Evolutionary conservation across 257 asterid genomes (phyloP), one percentile per base, ranked within the genome.

Genomic region (Lycium barbarum): DNA sequence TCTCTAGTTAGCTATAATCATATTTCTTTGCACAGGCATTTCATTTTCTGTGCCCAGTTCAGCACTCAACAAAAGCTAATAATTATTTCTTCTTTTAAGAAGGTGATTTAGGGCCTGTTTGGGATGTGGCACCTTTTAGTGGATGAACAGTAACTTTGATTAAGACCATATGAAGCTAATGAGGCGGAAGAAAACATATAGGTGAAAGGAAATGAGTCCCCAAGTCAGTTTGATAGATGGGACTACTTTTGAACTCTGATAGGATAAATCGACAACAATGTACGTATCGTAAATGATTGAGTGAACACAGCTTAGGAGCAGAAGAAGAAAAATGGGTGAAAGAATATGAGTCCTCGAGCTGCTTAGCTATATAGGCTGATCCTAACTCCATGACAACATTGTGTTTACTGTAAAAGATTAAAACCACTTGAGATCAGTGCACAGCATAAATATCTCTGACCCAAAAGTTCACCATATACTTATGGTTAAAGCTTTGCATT

Each of bases 301-400:
- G 20, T 73, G 18, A 20, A 49, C 61, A 74, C 20, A 11, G 59
- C 61, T 20, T 0, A 47, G 81, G 61, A 74, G 81, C 20, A 47
- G 81, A 74, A 73, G n/a, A 47, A 20, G 61, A 74, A 40, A 74
- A 47, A 0, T 49, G 81, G 40, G 59, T 74, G 81, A 74, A 74
- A 49, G 0, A 13, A 74, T 74, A 47, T 0, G 2, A 74, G 43
- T 74, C 81, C 57, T 47, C 0, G 20, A 74, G 43, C 22, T 0
- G 62, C 45, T 20, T 20, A 49, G 81, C 59, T 49, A 6, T 74
- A 22, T 74, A 12, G 8, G 62, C 62, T 73, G 80, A 9, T 47
- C 38, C n/a, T 10, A 10, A 2, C 38, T 73, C 80, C 43, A 74
- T 10, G n/a, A 66, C 47, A 66, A 4, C n/a, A 35, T 12, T 35